Percentiles rank a stretch among this genome's conserved stretches.
These are phyloP conservation scores for Aspergillus candidus DNA, from an alignment of 2,329 filamentous ascomycete species.

Conservation along the genomic window DNA sequence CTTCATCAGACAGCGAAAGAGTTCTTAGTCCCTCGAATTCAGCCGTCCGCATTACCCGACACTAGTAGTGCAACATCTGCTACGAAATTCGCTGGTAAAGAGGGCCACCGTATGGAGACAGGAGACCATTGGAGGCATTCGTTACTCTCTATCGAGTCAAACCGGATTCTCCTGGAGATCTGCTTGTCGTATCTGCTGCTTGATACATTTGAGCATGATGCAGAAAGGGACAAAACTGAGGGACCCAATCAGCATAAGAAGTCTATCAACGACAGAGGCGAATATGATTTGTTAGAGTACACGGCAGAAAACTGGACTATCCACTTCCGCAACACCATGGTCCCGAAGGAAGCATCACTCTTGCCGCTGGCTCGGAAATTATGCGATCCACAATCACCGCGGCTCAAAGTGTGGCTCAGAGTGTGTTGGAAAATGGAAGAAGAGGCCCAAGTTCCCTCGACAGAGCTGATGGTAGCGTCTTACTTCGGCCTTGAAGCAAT, in stretches of 20 bases:
- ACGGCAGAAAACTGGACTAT: too few relatives aligned
- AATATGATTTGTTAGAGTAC: too few relatives aligned
- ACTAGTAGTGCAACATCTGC: too few relatives aligned
- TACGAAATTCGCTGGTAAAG: too few relatives aligned
- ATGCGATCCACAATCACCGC: too few relatives aligned
- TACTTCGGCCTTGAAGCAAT: slow-evolving; percentile 1
- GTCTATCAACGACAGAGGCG: too few relatives aligned
- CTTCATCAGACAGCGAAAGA: slow-evolving; percentile 39
- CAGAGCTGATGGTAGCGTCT: neutral
- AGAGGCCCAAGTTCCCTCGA: neutral
- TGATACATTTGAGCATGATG: neutral
- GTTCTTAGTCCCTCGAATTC: slow-evolving; percentile 32
- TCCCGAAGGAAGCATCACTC: too few relatives aligned
- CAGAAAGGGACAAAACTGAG: neutral
- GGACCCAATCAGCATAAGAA: too few relatives aligned
- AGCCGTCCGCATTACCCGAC: too few relatives aligned
- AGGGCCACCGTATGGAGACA: neutral
- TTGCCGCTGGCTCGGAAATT: too few relatives aligned
- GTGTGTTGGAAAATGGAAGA: neutral
- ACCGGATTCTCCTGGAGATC: neutral
- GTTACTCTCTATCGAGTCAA: neutral
- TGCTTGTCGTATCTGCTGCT: neutral
- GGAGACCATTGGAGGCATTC: neutral
- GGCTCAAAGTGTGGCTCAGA: too few relatives aligned
- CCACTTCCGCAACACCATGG: too few relatives aligned